Percentiles rank a stretch among this genome's conserved stretches.
Conservation (phyloP, 768 basidiomycete species). For the Pholiota conissans region DNA sequence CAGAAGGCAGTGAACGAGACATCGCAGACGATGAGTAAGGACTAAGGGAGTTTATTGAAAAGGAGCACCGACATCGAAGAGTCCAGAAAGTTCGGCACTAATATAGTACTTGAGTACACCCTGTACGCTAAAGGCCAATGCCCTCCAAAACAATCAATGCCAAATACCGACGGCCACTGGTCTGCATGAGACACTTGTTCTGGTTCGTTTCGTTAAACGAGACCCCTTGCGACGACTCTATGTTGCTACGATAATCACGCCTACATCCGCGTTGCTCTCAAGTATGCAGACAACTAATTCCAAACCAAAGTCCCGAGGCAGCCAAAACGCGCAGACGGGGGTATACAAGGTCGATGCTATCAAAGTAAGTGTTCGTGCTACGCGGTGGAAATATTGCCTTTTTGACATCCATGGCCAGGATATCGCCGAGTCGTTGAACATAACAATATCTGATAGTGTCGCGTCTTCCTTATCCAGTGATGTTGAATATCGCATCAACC, state of each 20-base stretch:
- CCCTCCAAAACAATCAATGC: not conserved
- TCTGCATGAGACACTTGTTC: too few relatives aligned
- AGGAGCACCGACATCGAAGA: not conserved
- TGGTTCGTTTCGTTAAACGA: too few relatives aligned
- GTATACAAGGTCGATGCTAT: conserved; percentile 65
- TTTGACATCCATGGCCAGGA: conserved; percentile 52
- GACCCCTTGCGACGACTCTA: too few relatives aligned
- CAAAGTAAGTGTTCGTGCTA: conserved; percentile 44
- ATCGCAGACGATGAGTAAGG: too few relatives aligned
- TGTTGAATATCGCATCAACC: conserved; percentile 94
- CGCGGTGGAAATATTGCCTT: not conserved
- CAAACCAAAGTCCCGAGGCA: conserved; percentile 50
- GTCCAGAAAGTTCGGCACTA: not conserved
- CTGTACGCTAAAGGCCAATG: too few relatives aligned
- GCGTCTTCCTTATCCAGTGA: conserved; percentile 89
- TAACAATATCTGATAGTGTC: conserved; percentile 78
- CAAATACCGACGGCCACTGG: not conserved
- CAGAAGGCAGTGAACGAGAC: not conserved
- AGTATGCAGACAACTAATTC: conserved; percentile 12
- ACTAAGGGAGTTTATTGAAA: not conserved
- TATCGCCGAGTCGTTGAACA: conserved; percentile 84
- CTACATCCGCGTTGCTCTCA: not conserved
- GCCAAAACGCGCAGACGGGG: conserved; percentile 53
- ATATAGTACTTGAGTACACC: too few relatives aligned
- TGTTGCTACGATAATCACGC: not conserved